A percentile compares a stretch with the other conserved stretches of the same genome.
Conservation (phyloP, 2,329 filamentous ascomycete species). For the Penicillium nordicum region DNA sequence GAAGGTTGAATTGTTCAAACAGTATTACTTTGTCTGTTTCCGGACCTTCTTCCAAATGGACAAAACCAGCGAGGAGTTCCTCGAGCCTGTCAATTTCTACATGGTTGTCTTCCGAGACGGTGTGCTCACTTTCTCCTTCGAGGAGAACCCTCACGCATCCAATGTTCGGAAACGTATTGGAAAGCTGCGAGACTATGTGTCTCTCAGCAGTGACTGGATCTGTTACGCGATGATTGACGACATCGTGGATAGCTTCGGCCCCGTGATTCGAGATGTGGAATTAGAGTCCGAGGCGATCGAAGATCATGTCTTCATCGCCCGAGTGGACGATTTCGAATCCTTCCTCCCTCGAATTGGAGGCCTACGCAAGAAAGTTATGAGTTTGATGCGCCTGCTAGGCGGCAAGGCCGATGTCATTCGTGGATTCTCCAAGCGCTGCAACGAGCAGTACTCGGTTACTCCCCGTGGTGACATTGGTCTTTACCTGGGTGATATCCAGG, state of each 20-base stretch:
- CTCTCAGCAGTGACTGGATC: slow-evolving; percentile 95
- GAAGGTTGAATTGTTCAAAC: slow-evolving; percentile 96
- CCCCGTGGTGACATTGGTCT: slow-evolving; percentile 94
- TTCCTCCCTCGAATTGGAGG: slow-evolving; percentile 87
- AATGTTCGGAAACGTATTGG: slow-evolving; percentile 90
- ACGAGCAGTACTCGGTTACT: slow-evolving; percentile 92
- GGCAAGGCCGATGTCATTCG: slow-evolving; percentile 98
- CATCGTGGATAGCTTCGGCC: slow-evolving; percentile 93
- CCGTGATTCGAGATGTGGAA: slow-evolving; percentile 83
- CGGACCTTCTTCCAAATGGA: slow-evolving; percentile 85
- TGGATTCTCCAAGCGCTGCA: slow-evolving; percentile 97
- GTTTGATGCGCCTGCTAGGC: slow-evolving; percentile 83
- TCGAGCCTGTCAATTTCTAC: slow-evolving; percentile 94
- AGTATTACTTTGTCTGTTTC: slow-evolving; percentile 98
- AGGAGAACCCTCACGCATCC: slow-evolving; percentile 77
- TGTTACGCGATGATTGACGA: slow-evolving; percentile 98
- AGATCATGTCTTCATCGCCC: slow-evolving; percentile 89
- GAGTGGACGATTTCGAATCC: slow-evolving; percentile 80
- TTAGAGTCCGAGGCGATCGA: slow-evolving; percentile 88
- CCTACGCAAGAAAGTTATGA: slow-evolving; percentile 91
- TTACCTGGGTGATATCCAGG: slow-evolving; percentile 95
- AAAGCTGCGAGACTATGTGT: slow-evolving; percentile 89
- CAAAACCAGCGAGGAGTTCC: slow-evolving; percentile 73
- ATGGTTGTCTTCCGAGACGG: slow-evolving; percentile 96
- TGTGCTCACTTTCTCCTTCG: slow-evolving; percentile 90